phyloP scores from a whole-genome alignment of 176 grass and related monocot species.

The Saccharum spontaneum region DNA sequence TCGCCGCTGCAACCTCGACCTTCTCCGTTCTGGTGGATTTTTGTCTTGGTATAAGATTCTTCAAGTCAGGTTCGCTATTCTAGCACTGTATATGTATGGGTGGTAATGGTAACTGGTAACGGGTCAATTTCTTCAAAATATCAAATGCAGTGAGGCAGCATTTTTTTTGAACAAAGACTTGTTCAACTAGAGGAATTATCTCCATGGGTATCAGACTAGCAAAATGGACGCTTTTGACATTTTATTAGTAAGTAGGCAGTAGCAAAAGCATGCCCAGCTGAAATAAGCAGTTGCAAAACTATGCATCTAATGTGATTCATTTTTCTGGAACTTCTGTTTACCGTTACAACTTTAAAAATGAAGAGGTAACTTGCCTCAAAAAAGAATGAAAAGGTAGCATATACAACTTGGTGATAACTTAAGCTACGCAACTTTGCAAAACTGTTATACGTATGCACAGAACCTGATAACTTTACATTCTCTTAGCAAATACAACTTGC shows the following conservation, averaged over 20 bases:
- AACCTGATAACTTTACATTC: conserved; percentile 14
- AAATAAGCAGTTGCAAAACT: neutral
- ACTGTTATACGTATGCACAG: neutral
- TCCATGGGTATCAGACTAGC: neutral
- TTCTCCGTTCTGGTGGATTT: conserved; percentile 1
- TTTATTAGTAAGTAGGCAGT: neutral
- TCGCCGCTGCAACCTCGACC: neutral
- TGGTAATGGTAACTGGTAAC: neutral
- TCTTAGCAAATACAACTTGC: conserved; percentile 24
- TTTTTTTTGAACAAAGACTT: neutral
- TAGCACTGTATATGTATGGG: neutral
- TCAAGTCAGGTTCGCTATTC: conserved; percentile 2
- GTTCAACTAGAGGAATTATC: neutral
- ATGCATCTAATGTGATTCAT: conserved; percentile 5
- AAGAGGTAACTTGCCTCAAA: neutral
- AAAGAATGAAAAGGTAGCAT: neutral
- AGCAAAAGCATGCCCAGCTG: neutral
- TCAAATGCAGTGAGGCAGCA: neutral
- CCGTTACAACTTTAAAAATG: conserved; percentile 7
- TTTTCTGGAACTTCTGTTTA: conserved; percentile 23
- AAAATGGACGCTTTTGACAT: neutral
- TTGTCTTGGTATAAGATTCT: neutral
- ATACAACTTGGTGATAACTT: neutral
- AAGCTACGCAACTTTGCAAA: neutral
- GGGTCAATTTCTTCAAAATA: neutral